Evolutionary conservation across 140 eudicot genomes (phyloP).

Genomic region (Flaveria floridana): DNA sequence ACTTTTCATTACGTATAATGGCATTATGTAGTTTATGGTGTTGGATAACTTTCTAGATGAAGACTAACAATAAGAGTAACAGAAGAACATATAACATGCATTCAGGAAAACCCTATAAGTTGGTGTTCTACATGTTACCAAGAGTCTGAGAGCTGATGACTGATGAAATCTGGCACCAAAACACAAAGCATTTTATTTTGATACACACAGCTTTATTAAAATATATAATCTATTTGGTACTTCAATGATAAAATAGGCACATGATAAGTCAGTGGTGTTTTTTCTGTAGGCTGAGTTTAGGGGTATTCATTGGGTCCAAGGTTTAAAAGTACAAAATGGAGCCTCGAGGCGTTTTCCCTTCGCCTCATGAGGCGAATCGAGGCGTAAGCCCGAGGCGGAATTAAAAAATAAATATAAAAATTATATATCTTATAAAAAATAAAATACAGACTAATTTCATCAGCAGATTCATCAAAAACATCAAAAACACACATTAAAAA

Average conservation of each 20-base stretch:
- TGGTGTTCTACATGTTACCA: not conserved
- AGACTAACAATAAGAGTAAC: constrained; percentile 11
- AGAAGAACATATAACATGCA: not conserved
- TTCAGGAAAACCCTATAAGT: not conserved
- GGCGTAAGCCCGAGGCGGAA: no score
- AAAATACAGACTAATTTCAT: no score
- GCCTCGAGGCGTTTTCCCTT: no score
- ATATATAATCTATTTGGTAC: not conserved
- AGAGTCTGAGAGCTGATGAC: constrained; percentile 1
- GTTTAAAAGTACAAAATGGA: no score
- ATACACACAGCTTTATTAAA: constrained; percentile 1
- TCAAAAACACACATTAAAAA: no score
- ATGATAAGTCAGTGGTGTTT: no score
- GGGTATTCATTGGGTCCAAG: not conserved
- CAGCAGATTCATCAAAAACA: no score
- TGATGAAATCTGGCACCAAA: not conserved
- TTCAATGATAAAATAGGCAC: not conserved
- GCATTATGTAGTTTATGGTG: not conserved
- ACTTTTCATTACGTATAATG: constrained; percentile 4
- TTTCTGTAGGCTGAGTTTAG: no score
- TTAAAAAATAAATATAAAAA: no score
- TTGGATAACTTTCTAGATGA: not conserved
- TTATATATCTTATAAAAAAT: no score
- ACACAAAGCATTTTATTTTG: not conserved
- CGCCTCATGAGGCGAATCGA: no score